Evolutionary conservation across 495 filamentous ascomycete species (phyloP), one percentile per base, ranked within the genome.

Genomic region (Antarctomyces pellizariae): DNA sequence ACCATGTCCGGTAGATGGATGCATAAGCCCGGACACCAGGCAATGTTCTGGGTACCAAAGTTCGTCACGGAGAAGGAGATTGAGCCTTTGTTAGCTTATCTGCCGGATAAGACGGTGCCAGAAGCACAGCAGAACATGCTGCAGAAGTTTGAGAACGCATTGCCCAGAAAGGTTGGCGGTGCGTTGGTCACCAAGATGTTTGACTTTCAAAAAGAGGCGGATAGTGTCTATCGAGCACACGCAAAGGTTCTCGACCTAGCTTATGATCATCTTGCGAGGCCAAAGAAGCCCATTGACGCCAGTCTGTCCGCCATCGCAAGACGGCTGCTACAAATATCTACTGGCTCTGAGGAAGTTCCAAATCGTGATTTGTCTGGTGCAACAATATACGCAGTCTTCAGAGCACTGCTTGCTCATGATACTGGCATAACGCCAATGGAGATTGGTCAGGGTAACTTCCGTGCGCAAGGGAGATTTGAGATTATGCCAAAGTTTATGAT

Each of bases 1-100:
- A 71, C 68, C 0, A 55, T 57, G 24, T 53, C 59, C 16, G 80
- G 80, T 13, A 65, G 67, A 35, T 89, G 76, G 76, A 52, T 72
- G n/a, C 53, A 71, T 18, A 52, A 54, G 25, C 37, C 33, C 1
- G 34, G 45, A 4, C 36, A 48, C 22, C 39, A 48, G 24, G 37
- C 68, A 4, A 53, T 62, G 25, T 84, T 71, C 42, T 57, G 65
- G 3, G 51, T 83, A 26, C 67, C 66, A 30, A 46, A 47, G 1
- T 83, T 83, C 43, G 59, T 67, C 10, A 36, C 61, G 3, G 53
- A 49, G 2, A 46, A 60, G 9, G 50, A 70, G 24, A 38, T 86
- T 8, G 43, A 56, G 8, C 53, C 64, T 4, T 37, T 92, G 14
- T 41, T 66, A 5, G 59, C 62, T 10, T 67, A 67, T 40, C 47